Percentiles rank a stretch among this genome's conserved stretches.
Evolutionary conservation across 2,329 filamentous ascomycete species (phyloP).

Genomic region (Thermothelomyces thermophilus): DNA sequence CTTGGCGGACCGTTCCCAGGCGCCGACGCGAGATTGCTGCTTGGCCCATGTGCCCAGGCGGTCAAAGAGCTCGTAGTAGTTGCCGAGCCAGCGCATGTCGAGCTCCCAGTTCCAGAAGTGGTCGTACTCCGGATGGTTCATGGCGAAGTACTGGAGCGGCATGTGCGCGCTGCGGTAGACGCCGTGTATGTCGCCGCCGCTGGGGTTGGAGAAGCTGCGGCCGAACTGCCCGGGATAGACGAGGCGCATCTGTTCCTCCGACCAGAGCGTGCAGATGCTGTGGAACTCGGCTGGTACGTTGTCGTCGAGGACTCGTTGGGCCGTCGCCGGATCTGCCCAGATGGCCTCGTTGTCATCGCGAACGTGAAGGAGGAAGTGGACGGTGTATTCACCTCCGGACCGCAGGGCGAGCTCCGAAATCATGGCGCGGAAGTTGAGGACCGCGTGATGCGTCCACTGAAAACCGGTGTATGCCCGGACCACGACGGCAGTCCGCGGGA

Average conservation of each 20-base stretch:
- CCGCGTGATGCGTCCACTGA: constrained; percentile 67
- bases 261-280: constrained; percentile 76
- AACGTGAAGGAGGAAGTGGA: constrained; percentile 81
- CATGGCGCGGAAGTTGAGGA: constrained; percentile 75
- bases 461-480: constrained; percentile 77
- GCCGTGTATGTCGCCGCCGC: constrained; percentile 55
- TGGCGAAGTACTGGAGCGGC: constrained; percentile 57
- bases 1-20: constrained; percentile 71
- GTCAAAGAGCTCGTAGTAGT: constrained; percentile 67
- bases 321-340: constrained; percentile 70
- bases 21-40: constrained; percentile 60
- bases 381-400: constrained; percentile 73
- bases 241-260: constrained; percentile 73
- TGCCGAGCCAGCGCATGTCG: constrained; percentile 59
- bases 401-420: constrained; percentile 70
- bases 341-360: constrained; percentile 73
- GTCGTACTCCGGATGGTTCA: constrained; percentile 56
- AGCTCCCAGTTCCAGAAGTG: constrained; percentile 68
- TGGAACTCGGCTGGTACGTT: constrained; percentile 70
- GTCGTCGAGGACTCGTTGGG: constrained; percentile 62
- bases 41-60: constrained; percentile 60
- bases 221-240: constrained; percentile 69
- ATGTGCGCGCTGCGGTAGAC: constrained; percentile 62
- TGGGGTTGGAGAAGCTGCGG: constrained; percentile 55
- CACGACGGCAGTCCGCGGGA: constrained; percentile 64